Base-by-base conservation (phyloP, 2,329 filamentous ascomycete species). In the Paraphoma chrysanthemicola region DNA sequence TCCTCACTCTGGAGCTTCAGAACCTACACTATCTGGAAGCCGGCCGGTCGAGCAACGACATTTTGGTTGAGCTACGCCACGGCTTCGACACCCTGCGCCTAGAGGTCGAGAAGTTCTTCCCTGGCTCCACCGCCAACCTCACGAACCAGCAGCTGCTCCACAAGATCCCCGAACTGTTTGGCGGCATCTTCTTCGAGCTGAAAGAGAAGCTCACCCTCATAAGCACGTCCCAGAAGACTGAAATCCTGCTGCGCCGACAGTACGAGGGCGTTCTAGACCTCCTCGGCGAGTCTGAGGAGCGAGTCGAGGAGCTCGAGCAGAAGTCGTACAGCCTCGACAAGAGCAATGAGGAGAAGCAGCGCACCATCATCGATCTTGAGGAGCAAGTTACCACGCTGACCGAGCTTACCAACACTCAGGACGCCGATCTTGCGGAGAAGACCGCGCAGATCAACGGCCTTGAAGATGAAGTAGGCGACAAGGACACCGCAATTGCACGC, bases 1-100 rank as follows among this genome's bases (percentile, higher is more conserved):
- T 81, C 39, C 64, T 82, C 12, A 70, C 75, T 9, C 76, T 82
- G 18, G 78, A 81, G 57, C 67, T 82, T 4, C 71, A 78, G 52
- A 77, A 77, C 30, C 73, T 82, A 16, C 75, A 79, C 28, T 77
- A 81, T 56, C 63, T 77, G 5, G 66, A 70, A 12, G 62, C 68
- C 1, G 74, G 76, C 14, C 63, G 71, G 14, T 67, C 65, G 7
- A 64, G 69, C 23, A 63, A 70, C 12, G 67, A 67, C 36, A 76
- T 82, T 23, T 60, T 82, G 17, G 58, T 65, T 23, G 73, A 72
- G 49, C 72, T 82, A 44, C 79, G 80, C 18, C 72, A 76, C 45
- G 73, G 74, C n/a, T 80, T 82, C 50, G 71, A 72, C 9, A 55
- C 68, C 11, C 68, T 78, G 16, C 80, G 80, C 44, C 71, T 74